Evolutionary conservation across 352 stramenopile genomes (phyloP), one percentile per base, ranked within the genome.

Genomic region (Globisporangium emineosum): DNA sequence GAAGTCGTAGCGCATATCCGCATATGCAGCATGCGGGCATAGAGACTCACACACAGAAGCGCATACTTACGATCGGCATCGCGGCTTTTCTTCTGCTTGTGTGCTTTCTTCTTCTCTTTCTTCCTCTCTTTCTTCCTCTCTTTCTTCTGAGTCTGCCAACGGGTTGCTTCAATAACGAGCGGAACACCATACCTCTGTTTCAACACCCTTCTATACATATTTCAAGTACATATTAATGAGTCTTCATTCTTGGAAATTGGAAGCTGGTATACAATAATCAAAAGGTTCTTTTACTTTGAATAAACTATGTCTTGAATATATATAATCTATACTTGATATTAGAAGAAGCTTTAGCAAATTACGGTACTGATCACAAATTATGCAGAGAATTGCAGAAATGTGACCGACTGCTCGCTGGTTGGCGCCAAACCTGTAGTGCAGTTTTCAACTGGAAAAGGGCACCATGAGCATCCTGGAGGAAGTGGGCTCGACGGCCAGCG

Each of bases 391-490:
- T 45, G 37, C 15, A n/a, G n/a, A 45, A n/a, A n/a, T 51, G 43
- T 15, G 2, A 27, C 7, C 17, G 45, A 52, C 8, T 29, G 45
- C 19, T 52, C n/a, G 21, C 40, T 62, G 57, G 42, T 63, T 63
- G 57, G 57, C 57, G 57, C 42, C 57, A 62, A 60, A 17, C 19
- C 25, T 12, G 32, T n/a, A 45, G 42, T 35, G 37, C 13, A 32
- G 35, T 25, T 47, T 50, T 60, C 32, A 25, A 50, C 32, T 5
- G n/a, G 55, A 25, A 21, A 42, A 64, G 25, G 23, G 35, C 10
- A 6, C 45, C 42, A 76, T 77, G 67, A 77, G 70, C 49, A 49
- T 77, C 27, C 42, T 77, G 32, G 70, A 77, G 57, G 70, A 75
- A 43, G 45, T 75, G 50, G 67, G 57, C 47, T 70, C 66, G 17